Conservation (phyloP, 176 grass and related monocot genomes). For the Poa pratensis region DNA sequence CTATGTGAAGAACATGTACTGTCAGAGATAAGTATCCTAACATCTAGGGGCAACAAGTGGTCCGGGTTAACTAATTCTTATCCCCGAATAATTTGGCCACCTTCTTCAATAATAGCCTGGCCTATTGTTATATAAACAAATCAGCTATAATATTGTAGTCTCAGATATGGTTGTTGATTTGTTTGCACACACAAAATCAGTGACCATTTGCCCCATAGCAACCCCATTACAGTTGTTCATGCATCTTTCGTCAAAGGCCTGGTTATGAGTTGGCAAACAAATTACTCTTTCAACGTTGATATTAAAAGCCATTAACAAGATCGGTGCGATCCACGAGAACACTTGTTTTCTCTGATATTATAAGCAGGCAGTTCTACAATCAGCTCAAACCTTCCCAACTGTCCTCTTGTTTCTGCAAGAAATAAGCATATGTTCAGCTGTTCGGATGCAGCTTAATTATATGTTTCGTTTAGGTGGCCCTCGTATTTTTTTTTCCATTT, state of each 20-base stretch:
- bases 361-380: slow-evolving; percentile 24
- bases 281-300: neutral
- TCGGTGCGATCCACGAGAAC: slow-evolving; percentile 29
- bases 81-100: neutral
- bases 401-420: neutral
- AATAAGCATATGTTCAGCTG: neutral
- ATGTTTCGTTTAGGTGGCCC: neutral
- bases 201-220: neutral
- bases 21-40: neutral
- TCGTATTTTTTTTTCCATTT: neutral
- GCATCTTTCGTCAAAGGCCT: neutral
- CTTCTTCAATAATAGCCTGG: slow-evolving; percentile 9
- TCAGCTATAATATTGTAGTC: neutral
- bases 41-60: slow-evolving; percentile 7
- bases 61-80: slow-evolving; percentile 18
- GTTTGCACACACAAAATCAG: neutral
- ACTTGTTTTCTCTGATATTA: slow-evolving; percentile 6
- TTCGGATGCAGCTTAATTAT: neutral
- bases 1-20: slow-evolving; percentile 32
- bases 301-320: slow-evolving; percentile 1
- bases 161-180: slow-evolving; percentile 3
- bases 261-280: slow-evolving; percentile 30
- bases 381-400: slow-evolving; percentile 19
- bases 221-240: neutral
- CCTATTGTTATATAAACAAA: neutral